Base-by-base conservation (phyloP, 2,329 filamentous ascomycete genomes). In the Leptographium galeiforme region DNA sequence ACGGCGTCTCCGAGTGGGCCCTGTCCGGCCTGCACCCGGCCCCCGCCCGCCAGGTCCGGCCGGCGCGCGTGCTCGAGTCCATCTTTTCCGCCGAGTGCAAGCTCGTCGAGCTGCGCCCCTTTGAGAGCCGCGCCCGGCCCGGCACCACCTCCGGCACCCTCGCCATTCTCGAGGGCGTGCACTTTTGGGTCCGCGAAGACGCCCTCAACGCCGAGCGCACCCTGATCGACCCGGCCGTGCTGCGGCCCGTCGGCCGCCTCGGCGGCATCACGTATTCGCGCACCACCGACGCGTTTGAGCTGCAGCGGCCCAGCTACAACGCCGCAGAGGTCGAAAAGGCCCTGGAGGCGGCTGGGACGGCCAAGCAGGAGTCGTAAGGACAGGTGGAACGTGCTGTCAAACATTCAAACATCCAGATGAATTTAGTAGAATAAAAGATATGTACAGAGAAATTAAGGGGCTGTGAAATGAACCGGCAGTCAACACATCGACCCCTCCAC, bases 111-210 rank as follows among this genome's bases (percentile, higher is more conserved):
- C 73, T 67, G 69, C 82, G 70, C 62, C 89, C 95, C 68, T 95
- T 88, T 69, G 84, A 91, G 66, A 87, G 83, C 66, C 75, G 76
- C 51, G 74, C 74, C 0, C 81, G 70, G 2, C 84, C 85, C 0
- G 89, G 87, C 2, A 84, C 83, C 70, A 89, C 82, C 72, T 84
- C 84, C 1, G 81, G 84, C 1, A 83, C 85, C 5, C 63, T 95
- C 57, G 85, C 79, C 2, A 77, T 95, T 38, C 73, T 96, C 13
- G 89, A 96, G 70, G 91, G 89, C 0, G 82, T 86, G 38, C 76
- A 84, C 33, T 95, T 96, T 64, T 96, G 90, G 89, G 89, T 83
- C 2, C 72, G 90, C 52, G 88, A 94, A 65, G 91, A 96, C 69
- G 89, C 89, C 2, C 72, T 95, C 56, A 87, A 95, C 61, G 80